Evolutionary conservation across 331 rosid genomes (phyloP).

Genomic region (Spiraea crenata): DNA sequence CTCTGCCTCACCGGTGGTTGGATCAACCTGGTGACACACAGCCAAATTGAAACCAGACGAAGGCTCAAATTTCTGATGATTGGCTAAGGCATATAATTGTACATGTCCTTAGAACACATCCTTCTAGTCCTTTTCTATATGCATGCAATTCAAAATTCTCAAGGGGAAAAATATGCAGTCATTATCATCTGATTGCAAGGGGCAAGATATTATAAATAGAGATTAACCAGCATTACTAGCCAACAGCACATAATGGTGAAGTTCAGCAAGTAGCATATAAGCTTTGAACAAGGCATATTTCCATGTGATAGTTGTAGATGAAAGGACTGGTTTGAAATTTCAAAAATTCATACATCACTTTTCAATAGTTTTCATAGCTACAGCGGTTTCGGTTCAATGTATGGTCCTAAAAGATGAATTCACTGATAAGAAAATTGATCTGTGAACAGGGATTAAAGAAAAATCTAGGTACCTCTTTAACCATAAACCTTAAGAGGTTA

Average conservation of each 20-base stretch:
- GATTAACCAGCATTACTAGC: neutral
- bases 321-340: neutral
- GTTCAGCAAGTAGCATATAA: neutral
- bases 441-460: neutral
- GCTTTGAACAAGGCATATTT: neutral
- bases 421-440: neutral
- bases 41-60: slow-evolving; percentile 13
- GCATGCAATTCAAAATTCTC: neutral
- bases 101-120: neutral
- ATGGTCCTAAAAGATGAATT: neutral
- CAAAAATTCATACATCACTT: neutral
- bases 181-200: neutral
- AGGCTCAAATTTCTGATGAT: neutral
- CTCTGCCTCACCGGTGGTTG: slow-evolving; percentile 87
- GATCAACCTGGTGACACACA: slow-evolving; percentile 66
- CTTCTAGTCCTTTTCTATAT: neutral
- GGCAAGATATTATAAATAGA: neutral
- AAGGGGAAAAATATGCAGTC: neutral
- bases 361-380: neutral
- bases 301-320: neutral
- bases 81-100: neutral
- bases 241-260: neutral
- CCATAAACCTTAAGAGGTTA: slow-evolving; percentile 71
- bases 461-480: slow-evolving; percentile 71
- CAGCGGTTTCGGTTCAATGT: neutral